These are phyloP conservation scores for Arthroderma sp. DNA, from an alignment of 2,329 filamentous ascomycete species.

Conservation along the genomic window DNA sequence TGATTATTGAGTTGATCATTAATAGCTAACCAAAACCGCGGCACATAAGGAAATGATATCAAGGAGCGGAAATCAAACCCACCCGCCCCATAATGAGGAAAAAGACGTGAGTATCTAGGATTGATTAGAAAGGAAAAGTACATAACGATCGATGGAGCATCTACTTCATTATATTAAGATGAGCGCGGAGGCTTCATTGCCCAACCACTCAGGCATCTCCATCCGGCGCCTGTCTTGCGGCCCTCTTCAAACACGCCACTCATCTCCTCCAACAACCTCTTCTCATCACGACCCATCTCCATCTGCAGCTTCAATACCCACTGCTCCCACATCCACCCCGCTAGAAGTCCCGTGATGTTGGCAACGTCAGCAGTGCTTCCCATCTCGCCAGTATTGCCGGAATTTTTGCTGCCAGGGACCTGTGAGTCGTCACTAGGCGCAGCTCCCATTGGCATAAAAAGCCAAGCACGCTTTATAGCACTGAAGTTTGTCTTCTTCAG, in stretches of 20 bases:
- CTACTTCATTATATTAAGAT: not conserved
- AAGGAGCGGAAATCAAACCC: not conserved
- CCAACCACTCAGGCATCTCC: slow-evolving; percentile 50
- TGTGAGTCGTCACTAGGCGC: slow-evolving; percentile 8
- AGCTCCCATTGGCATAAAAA: slow-evolving; percentile 70
- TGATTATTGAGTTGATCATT: not conserved
- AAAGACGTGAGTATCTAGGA: not conserved
- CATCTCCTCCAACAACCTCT: slow-evolving; percentile 43
- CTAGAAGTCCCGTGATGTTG: slow-evolving; percentile 67
- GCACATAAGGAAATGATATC: not conserved
- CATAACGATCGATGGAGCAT: not conserved
- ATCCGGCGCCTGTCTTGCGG: slow-evolving; percentile 45
- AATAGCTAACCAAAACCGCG: not conserved
- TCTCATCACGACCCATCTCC: slow-evolving; percentile 61
- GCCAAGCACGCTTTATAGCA: slow-evolving; percentile 74
- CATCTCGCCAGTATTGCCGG: slow-evolving; percentile 41
- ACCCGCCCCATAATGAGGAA: not conserved
- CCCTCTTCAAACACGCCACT: slow-evolving; percentile 49
- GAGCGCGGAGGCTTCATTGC: slow-evolving; percentile 39
- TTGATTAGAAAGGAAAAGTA: not conserved
- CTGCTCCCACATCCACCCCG: slow-evolving; percentile 87
- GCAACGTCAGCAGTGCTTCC: slow-evolving; percentile 62
- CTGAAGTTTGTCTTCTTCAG: slow-evolving; percentile 64
- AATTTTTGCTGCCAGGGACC: slow-evolving; percentile 16
- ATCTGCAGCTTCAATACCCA: slow-evolving; percentile 83